Evolutionary conservation across 495 filamentous ascomycete genomes (phyloP), one percentile per base, ranked within the genome.

Genomic region (Penicillium pancosmium): DNA sequence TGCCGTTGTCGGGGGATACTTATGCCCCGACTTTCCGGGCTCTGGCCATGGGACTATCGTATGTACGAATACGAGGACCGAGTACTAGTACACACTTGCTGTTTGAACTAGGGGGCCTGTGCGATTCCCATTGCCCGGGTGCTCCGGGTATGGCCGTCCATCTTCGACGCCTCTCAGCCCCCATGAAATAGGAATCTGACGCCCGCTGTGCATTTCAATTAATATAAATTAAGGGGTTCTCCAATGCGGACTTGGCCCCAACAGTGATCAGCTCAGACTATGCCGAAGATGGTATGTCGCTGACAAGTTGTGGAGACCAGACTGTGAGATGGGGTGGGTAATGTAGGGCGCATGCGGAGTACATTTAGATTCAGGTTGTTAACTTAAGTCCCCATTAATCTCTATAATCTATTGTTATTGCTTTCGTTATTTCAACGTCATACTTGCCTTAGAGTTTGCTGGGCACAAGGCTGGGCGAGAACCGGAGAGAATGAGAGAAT

Each of bases 201-300:
- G 38, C 50, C 25, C 16, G 41, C 5, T 19, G 41, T 44, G 12
- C 41, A 44, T 16, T n/a, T 44, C 12, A 44, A 44, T 16, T 44
- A 12, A 9, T 21, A 5, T 10, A n/a, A 23, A 27, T 48, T 48
- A 23, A 27, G 23, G 46, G 46, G 46, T 13, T 48, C 21, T 48
- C 10, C 10, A 12, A 25, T 12, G 12, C 19, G 46, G 36, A 25
- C 33, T 13, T 9, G 21, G 12, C 40, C 21, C 21, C 35, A n/a
- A 7, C 23, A 48, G 33, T 31, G 59, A 62, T 62, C 59, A 36
- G 11, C 59, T 19, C 15, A 53, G n/a, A 54, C 16, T 33, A 58
- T 46, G 27, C 60, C 48, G 13, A 58, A 55, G 19, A 52, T 55
- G 55, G 60, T 57, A 63, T 63, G 55, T 63, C 60, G 60, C 52